phyloP scores from a whole-genome alignment of 176 grass and related monocot genomes.

The Luzula sylvatica region DNA sequence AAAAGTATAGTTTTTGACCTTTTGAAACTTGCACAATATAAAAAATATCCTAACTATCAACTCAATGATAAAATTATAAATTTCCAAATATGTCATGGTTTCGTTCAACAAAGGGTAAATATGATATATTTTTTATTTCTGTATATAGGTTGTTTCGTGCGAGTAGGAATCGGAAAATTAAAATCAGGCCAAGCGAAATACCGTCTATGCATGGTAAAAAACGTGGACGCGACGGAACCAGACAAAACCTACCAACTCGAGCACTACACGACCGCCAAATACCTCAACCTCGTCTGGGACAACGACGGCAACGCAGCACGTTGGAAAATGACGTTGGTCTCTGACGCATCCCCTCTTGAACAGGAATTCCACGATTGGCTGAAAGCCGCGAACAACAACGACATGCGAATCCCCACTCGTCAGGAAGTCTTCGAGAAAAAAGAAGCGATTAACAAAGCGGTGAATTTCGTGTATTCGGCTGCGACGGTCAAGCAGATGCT shows the following conservation, averaged over 20 bases:
- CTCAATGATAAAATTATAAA: no score
- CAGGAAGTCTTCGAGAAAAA: constrained; percentile 94
- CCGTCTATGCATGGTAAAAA: constrained; percentile 76
- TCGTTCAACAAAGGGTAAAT: no score
- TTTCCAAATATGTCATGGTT: no score
- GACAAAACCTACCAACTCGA: constrained; percentile 67
- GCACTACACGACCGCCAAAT: constrained; percentile 62
- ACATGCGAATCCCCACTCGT: constrained; percentile 48
- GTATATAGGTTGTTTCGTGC: constrained; percentile 85
- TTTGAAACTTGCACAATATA: no score
- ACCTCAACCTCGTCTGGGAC: constrained; percentile 73
- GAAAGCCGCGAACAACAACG: constrained; percentile 47
- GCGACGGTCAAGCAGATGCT: constrained; percentile 66
- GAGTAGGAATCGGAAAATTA: constrained; percentile 73
- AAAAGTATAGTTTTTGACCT: no score
- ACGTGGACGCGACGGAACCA: constrained; percentile 70
- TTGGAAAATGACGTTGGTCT: constrained; percentile 89
- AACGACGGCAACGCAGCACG: constrained; percentile 53
- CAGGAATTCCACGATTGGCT: constrained; percentile 93
- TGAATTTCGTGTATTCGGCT: constrained; percentile 73
- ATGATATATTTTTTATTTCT: no score
- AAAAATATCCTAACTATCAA: no score
- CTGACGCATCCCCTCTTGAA: constrained; percentile 45
- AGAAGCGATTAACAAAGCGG: constrained; percentile 50
- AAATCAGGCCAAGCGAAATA: constrained; percentile 52